Base-by-base conservation (phyloP, 2,329 filamentous ascomycete species). In the Aureobasidium leucospermi region DNA sequence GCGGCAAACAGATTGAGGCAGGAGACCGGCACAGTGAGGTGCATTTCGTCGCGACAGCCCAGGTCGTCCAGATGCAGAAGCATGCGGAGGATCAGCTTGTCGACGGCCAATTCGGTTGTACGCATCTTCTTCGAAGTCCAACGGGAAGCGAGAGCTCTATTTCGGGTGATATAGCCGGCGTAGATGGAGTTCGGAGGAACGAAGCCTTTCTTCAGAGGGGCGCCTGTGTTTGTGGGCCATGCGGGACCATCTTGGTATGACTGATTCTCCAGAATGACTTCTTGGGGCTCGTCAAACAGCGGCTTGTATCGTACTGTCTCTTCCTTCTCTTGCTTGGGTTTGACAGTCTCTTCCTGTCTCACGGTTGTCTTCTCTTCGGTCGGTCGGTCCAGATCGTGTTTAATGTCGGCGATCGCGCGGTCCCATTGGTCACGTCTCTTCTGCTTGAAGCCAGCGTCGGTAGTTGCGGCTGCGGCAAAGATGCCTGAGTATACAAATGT, bases 401-500 rank as follows among this genome's bases (percentile, higher is more conserved):
- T 79, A 6, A 81, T 79, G 57, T 81, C 76, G 31, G 81, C 79
- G 64, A 89, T 80, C 60, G 82, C 80, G 19, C 73, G 69, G 58
- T 90, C 85, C 75, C 88, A 82, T 63, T 85, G 79, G 62, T 76
- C 77, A 48, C 81, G 78, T 63, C 83, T 77, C 42, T 76, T 75
- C 58, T 82, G 77, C 68, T 89, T 89, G 32, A 74, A 70, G 31
- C 77, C 75, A 6, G 82, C 81, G 69, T 90, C 87, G 32, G 82
- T 74, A 3, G 87, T 75, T 10, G 85, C 80, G 1, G 85, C 86
- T 2, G 83, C 82, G 5, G 84, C 85, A 66, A 88, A 81, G 58
- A 87, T 80, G 36, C 84, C 82, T 29, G 86, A 86, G 67, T 89
- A 89, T 69, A 81, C 82, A 41, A 86, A 82, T 28, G 86, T 88